These are phyloP conservation scores for Erodium trifolium DNA, from an alignment of 441 rosid species.

Conservation along the genomic window DNA sequence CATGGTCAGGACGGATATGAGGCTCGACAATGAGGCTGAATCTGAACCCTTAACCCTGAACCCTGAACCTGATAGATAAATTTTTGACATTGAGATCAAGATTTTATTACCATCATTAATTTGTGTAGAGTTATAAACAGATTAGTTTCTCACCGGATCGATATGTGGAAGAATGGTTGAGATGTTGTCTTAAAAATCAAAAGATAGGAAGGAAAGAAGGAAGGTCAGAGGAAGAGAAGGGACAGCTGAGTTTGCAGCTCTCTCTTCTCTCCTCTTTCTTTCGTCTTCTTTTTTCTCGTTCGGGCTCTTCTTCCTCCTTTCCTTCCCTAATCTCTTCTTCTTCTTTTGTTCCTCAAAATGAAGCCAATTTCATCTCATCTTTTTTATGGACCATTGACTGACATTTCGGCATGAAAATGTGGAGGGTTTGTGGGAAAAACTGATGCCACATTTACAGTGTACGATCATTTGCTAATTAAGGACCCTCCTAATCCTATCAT, in stretches of 20 bases:
- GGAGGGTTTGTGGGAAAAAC: conserved; percentile 19
- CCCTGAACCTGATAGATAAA: conserved; percentile 7
- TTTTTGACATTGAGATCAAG: not conserved
- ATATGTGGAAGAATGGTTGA: not conserved
- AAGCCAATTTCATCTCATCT: conserved; percentile 4
- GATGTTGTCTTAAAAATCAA: not conserved
- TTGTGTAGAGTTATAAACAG: too few species aligned
- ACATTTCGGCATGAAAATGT: conserved; percentile 15
- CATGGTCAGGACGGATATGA: too few species aligned
- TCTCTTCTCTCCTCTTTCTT: not conserved
- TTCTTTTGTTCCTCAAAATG: not conserved
- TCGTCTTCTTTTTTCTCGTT: not conserved
- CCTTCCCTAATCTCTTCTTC: not conserved
- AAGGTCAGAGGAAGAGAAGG: not conserved
- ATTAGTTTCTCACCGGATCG: not conserved
- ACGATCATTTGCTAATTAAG: not conserved
- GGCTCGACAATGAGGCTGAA: too few species aligned
- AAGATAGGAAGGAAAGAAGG: not conserved
- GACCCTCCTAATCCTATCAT: not conserved
- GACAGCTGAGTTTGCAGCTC: not conserved
- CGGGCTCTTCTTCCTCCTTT: not conserved
- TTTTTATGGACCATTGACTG: not conserved
- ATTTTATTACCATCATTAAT: too few species aligned
- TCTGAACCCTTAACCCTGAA: too few species aligned
- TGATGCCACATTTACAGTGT: not conserved